Evolutionary conservation across 352 stramenopile species (phyloP).

Genomic region (Pythium guiyangense): DNA sequence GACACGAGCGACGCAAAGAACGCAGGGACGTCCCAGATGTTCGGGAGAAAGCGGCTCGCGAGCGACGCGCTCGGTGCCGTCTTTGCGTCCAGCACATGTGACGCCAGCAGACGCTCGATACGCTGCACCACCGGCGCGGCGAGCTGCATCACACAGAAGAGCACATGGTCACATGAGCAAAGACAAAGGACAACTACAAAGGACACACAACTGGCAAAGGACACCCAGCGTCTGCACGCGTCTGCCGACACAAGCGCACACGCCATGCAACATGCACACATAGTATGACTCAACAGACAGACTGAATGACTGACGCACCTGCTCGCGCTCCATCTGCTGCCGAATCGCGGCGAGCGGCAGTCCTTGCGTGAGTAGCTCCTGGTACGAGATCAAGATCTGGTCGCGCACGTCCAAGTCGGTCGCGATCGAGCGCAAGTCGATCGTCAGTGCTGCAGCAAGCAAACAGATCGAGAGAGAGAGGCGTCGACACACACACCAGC

Average conservation of each 20-base stretch:
- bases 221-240: too few species aligned
- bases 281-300: not conserved
- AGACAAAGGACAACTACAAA: too few species aligned
- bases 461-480: not conserved
- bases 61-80: slow-evolving; percentile 13
- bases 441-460: slow-evolving; percentile 26
- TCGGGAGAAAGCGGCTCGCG: slow-evolving; percentile 38
- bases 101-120: slow-evolving; percentile 44
- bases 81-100: slow-evolving; percentile 29
- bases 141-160: not conserved
- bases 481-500: not conserved
- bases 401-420: too few species aligned
- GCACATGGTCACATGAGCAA: not conserved
- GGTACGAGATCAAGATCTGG: too few species aligned
- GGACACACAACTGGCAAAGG: too few species aligned
- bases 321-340: too few species aligned
- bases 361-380: too few species aligned
- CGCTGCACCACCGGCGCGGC: slow-evolving; percentile 21
- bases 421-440: slow-evolving; percentile 43
- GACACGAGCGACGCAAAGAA: slow-evolving; percentile 46
- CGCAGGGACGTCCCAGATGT: slow-evolving; percentile 40
- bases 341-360: too few species aligned
- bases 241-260: too few species aligned
- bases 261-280: not conserved
- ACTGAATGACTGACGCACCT: too few species aligned